phyloP scores from a whole-genome alignment of 306 rosid species.

The Malus sylvestris region DNA sequence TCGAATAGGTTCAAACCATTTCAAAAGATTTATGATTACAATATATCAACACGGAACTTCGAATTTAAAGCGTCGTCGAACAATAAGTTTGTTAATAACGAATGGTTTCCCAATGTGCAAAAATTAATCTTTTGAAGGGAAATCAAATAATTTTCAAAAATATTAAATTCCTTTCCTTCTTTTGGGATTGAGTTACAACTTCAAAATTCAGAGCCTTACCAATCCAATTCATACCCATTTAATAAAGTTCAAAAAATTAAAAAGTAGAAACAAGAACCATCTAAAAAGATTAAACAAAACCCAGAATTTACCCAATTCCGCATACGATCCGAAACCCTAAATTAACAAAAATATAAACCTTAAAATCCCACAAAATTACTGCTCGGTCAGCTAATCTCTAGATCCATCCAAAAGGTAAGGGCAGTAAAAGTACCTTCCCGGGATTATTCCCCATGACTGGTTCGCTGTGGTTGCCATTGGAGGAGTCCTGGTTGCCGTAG shows the following conservation, averaged over 20 bases:
- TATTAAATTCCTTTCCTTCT: not conserved
- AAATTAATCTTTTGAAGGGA: not conserved
- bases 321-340: constrained; percentile 20
- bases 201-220: not conserved
- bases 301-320: not conserved
- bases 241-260: not conserved
- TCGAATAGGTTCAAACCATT: not conserved
- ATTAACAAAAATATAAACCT: not conserved
- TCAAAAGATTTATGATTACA: not conserved
- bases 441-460: constrained; percentile 40
- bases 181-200: not conserved
- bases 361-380: not conserved
- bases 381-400: constrained; percentile 4
- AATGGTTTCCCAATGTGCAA: not conserved
- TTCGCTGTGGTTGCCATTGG: constrained; percentile 49
- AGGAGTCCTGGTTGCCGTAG: constrained; percentile 36
- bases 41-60: not conserved
- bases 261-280: not conserved
- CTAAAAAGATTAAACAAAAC: not conserved
- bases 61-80: not conserved
- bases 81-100: not conserved
- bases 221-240: not conserved
- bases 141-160: not conserved
- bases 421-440: constrained; percentile 40
- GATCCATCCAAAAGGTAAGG: not conserved